Conservation (phyloP, 2,329 filamentous ascomycete genomes). For the Fusarium sp. region DNA sequence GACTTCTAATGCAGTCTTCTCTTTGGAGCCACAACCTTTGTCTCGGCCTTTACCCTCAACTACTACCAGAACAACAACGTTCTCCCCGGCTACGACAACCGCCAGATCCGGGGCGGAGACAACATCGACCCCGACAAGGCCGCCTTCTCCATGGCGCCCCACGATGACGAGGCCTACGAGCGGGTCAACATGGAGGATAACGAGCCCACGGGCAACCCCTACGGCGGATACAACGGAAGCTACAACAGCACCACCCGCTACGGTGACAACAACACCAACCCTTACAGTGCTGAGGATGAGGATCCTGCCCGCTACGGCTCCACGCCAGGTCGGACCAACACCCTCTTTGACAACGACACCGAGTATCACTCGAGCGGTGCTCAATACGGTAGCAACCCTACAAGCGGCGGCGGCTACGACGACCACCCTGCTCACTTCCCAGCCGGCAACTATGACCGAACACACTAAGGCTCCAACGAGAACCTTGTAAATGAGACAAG, state of each 20-base stretch:
- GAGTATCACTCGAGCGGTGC: constrained; percentile 57
- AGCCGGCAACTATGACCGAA: constrained; percentile 67
- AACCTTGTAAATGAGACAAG: constrained; percentile 30
- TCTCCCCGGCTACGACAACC: constrained; percentile 71
- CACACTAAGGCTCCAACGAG: constrained; percentile 47
- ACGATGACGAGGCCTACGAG: constrained; percentile 74
- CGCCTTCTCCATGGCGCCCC: constrained; percentile 75
- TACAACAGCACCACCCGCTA: constrained; percentile 49
- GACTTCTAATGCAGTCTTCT: constrained; percentile 59
- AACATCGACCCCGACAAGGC: constrained; percentile 78
- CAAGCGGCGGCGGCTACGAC: constrained; percentile 42
- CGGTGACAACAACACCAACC: constrained; percentile 52
- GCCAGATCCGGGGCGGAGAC: constrained; percentile 54
- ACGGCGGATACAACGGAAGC: constrained; percentile 51
- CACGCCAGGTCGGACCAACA: constrained; percentile 52
- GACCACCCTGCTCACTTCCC: constrained; percentile 67
- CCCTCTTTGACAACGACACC: constrained; percentile 64
- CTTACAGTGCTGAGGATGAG: constrained; percentile 55
- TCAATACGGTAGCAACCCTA: constrained; percentile 27
- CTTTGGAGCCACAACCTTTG: constrained; percentile 64
- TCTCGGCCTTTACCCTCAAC: constrained; percentile 71
- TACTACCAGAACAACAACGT: constrained; percentile 73
- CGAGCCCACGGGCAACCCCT: constrained; percentile 47
- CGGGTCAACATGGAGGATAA: constrained; percentile 70
- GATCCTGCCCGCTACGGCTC: constrained; percentile 56